Percentiles rank a stretch among this genome's conserved stretches.
Conservation (phyloP, 805 yeast genomes). For the Kuraishia floccosa region DNA sequence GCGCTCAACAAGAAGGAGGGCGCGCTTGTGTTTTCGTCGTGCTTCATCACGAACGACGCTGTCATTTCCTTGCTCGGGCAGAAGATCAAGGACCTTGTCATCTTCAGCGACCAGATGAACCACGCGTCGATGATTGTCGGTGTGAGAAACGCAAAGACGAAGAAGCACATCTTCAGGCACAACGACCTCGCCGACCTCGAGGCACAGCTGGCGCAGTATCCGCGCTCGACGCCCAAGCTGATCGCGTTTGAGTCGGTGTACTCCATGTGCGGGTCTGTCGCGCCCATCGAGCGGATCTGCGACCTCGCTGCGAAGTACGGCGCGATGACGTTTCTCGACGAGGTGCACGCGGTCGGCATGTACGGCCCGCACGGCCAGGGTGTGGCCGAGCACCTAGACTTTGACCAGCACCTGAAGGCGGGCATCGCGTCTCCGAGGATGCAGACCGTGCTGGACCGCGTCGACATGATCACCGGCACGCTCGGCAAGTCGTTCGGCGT, state of each 20-base stretch:
- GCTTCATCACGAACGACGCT: constrained; percentile 96
- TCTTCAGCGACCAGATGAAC: constrained; percentile 85
- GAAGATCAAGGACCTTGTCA: constrained; percentile 79
- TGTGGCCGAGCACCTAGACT: constrained; percentile 94
- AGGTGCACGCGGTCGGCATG: constrained; percentile 98
- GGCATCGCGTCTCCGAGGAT: constrained; percentile 46
- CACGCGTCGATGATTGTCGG: constrained; percentile 99
- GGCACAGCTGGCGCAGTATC: constrained; percentile 63
- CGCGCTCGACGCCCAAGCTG: constrained; percentile 81
- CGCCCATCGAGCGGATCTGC: constrained; percentile 87
- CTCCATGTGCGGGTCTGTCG: constrained; percentile 97
- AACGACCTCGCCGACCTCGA: constrained; percentile 83
- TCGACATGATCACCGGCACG: constrained; percentile 96
- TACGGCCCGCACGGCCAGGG: constrained; percentile 99
- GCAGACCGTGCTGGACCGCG: constrained; percentile 70
- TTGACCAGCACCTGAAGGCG: constrained; percentile 62
- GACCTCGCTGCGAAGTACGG: constrained; percentile 97
- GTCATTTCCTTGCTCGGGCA: constrained; percentile 85
- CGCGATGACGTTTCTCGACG: constrained; percentile 93
- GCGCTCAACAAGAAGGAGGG: constrained; percentile 90
- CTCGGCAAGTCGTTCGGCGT: constrained; percentile 95
- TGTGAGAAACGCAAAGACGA: constrained; percentile 78
- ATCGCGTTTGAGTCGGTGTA: constrained; percentile 97
- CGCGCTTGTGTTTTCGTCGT: constrained; percentile 88
- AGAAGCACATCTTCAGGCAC: constrained; percentile 86